phyloP scores from a whole-genome alignment of 139 green algal species.

The Tetradesmus obliquus region DNA sequence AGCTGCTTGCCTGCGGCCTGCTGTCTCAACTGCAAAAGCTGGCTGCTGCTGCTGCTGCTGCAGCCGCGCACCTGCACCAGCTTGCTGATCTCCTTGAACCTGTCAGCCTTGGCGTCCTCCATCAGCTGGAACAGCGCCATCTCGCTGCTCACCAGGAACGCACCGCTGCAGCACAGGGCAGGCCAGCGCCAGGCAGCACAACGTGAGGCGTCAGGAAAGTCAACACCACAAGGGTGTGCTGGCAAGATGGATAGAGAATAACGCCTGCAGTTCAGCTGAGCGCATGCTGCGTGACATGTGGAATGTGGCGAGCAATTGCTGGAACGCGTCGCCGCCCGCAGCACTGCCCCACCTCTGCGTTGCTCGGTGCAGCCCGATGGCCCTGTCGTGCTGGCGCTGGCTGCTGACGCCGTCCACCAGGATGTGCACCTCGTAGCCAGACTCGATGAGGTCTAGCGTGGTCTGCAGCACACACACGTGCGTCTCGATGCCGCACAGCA shows the following conservation, averaged over 20 bases:
- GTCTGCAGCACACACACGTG: conserved; percentile 96
- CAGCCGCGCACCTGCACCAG: conserved; percentile 14
- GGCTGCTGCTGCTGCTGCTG: neutral
- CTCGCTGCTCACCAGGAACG: conserved; percentile 6
- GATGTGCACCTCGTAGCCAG: conserved; percentile 85
- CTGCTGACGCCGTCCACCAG: conserved; percentile 85
- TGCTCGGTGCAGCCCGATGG: conserved; percentile 70
- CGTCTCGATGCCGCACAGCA: conserved; percentile 89
- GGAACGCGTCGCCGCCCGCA: neutral
- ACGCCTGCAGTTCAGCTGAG: neutral
- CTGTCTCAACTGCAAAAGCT: neutral
- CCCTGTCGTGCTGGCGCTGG: conserved; percentile 71
- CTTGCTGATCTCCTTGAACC: conserved; percentile 41
- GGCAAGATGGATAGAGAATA: neutral
- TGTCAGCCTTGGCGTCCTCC: conserved; percentile 26
- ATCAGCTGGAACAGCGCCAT: conserved; percentile 48
- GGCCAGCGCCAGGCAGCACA: neutral
- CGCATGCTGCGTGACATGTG: neutral
- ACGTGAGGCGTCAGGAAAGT: neutral
- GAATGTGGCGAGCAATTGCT: conserved; percentile 6
- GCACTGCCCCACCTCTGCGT: conserved; percentile 52
- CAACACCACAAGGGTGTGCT: neutral
- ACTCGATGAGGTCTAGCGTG: conserved; percentile 65
- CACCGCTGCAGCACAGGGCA: neutral
- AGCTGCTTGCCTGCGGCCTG: neutral